These are phyloP conservation scores for Besnoitia besnoiti DNA, from an alignment of 169 alveolate genomes.

Conservation along the genomic window DNA sequence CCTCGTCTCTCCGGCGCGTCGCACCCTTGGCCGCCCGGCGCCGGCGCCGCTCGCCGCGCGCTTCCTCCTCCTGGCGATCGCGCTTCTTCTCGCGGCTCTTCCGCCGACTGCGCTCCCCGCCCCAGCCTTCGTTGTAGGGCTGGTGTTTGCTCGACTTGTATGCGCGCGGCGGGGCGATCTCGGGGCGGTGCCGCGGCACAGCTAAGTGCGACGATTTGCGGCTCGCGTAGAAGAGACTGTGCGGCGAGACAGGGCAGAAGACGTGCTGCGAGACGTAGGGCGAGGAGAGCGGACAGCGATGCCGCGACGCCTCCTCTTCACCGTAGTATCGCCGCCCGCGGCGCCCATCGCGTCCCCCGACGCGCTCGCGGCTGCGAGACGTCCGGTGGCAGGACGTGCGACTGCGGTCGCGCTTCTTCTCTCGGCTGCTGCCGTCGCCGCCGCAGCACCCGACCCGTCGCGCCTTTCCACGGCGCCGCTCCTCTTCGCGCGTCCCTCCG, in stretches of 20 bases:
- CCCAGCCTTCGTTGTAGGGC: neutral
- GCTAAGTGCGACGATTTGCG: neutral
- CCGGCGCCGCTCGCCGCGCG: neutral
- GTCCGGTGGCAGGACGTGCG: neutral
- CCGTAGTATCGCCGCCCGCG: neutral
- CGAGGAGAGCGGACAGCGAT: no score
- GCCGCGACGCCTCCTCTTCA: no score
- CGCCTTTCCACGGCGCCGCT: neutral
- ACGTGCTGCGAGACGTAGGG: neutral
- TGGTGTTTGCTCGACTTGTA: neutral
- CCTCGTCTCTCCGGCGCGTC: conserved; percentile 4
- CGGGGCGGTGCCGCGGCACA: neutral
- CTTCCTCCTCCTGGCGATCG: neutral
- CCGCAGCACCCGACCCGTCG: neutral
- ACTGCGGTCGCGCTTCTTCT: neutral
- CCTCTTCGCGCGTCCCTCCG: neutral
- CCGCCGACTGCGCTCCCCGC: neutral
- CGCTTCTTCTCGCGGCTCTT: neutral
- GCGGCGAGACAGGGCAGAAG: neutral
- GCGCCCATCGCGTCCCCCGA: neutral
- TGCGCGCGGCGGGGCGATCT: no score
- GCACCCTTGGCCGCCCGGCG: neutral
- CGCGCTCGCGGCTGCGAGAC: neutral
- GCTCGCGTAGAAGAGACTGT: neutral
- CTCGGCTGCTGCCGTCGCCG: neutral